A percentile compares a stretch with the other conserved stretches of the same genome.
These are phyloP conservation scores for Cyberlindnera bimundalis DNA, from an alignment of 805 yeast genomes.

Conservation along the genomic window DNA sequence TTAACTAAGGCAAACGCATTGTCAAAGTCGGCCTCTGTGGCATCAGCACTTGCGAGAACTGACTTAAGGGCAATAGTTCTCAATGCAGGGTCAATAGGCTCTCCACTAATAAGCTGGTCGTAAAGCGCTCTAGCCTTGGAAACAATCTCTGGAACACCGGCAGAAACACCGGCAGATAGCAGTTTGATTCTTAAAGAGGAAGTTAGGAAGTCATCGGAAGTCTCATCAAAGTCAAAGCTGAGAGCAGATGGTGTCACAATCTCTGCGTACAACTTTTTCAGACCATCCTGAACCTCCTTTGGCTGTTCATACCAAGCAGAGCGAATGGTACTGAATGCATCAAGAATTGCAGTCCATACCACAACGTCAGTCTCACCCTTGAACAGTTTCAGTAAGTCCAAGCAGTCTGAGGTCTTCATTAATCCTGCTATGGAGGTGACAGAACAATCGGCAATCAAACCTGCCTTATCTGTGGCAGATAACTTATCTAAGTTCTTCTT, in stretches of 20 bases:
- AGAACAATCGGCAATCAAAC: conserved; percentile 69
- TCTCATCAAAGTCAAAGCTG: conserved; percentile 57
- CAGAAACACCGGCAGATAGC: conserved; percentile 53
- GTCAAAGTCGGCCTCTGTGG: conserved; percentile 61
- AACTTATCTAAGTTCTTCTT: conserved; percentile 54
- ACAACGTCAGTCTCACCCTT: conserved; percentile 55
- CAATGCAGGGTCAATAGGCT: conserved; percentile 64
- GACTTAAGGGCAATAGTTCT: conserved; percentile 65
- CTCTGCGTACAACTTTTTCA: conserved; percentile 48
- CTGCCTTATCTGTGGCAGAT: conserved; percentile 70
- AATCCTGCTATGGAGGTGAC: conserved; percentile 68
- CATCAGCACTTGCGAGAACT: conserved; percentile 56
- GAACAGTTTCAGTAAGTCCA: conserved; percentile 56
- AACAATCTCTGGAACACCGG: conserved; percentile 45
- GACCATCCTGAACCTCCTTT: conserved; percentile 39
- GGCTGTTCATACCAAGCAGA: conserved; percentile 54
- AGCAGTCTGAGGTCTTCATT: conserved; percentile 55
- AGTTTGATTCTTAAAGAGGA: conserved; percentile 64
- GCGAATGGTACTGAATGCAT: conserved; percentile 42
- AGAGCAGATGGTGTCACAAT: conserved; percentile 52
- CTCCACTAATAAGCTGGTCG: conserved; percentile 42
- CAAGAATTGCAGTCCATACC: conserved; percentile 59
- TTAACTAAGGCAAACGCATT: conserved; percentile 58
- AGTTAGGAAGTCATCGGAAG: conserved; percentile 51
- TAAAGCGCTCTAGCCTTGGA: conserved; percentile 42